Evolutionary conservation across 1,284 basidiomycete species (phyloP).

Genomic region (Pseudozyma sp.): DNA sequence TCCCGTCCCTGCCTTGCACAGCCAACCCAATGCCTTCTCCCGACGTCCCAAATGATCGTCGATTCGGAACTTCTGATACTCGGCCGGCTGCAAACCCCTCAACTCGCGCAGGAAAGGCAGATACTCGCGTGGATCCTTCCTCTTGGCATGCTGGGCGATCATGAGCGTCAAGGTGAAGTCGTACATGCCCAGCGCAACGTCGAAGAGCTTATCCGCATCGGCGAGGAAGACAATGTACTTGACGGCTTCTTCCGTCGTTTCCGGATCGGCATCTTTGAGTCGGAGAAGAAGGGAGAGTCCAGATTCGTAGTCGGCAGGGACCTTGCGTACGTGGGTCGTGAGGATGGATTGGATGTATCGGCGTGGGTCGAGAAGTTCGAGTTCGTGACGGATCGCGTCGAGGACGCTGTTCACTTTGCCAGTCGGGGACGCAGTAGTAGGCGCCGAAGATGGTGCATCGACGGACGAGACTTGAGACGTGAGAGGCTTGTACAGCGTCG

Average conservation of each 20-base stretch:
- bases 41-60: constrained; percentile 89
- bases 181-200: constrained; percentile 97
- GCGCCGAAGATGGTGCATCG: background rate
- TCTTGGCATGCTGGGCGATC: constrained; percentile 96
- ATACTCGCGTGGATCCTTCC: constrained; percentile 97
- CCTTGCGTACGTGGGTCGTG: constrained; percentile 91
- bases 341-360: constrained; percentile 90
- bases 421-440: constrained; percentile 66
- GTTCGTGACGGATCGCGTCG: constrained; percentile 79
- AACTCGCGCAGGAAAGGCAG: constrained; percentile 94
- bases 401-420: constrained; percentile 79
- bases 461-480: constrained; percentile 7
- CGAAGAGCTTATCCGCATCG: constrained; percentile 89
- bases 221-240: constrained; percentile 99
- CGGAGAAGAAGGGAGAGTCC: constrained; percentile 82
- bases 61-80: constrained; percentile 89
- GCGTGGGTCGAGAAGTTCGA: constrained; percentile 79
- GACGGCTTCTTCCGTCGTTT: constrained; percentile 91
- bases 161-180: constrained; percentile 94
- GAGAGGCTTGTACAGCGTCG: constrained; percentile 67
- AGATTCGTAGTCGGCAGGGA: constrained; percentile 89
- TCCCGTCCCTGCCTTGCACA: constrained; percentile 79
- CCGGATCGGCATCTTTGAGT: constrained; percentile 78
- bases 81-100: constrained; percentile 77
- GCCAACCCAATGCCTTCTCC: constrained; percentile 79